Evolutionary conservation across 805 yeast species (phyloP).

Genomic region (Myxozyma neglecta): DNA sequence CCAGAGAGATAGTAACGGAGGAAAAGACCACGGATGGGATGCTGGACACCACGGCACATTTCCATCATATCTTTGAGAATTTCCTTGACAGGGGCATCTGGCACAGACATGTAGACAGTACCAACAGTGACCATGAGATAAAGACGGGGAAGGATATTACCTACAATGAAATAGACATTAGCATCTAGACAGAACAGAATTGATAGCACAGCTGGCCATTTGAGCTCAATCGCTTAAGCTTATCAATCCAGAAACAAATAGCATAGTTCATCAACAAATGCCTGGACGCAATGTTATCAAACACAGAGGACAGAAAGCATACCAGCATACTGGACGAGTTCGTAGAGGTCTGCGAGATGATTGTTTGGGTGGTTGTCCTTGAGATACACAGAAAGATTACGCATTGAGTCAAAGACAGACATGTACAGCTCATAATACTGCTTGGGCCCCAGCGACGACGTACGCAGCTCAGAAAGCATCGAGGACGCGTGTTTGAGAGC

Average conservation of each 20-base stretch:
- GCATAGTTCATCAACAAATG: background rate
- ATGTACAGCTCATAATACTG: constrained; percentile 87
- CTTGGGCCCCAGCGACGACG: constrained; percentile 75
- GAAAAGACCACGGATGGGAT: constrained; percentile 89
- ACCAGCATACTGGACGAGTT: constrained; percentile 87
- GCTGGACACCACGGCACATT: constrained; percentile 96
- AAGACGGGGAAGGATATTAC: constrained; percentile 86
- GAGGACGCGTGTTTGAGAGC: constrained; percentile 85
- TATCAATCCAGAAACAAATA: background rate
- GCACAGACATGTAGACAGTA: constrained; percentile 74
- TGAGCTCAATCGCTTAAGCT: background rate
- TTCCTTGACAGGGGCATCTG: constrained; percentile 78
- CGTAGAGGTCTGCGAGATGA: constrained; percentile 86
- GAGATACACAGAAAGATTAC: constrained; percentile 62
- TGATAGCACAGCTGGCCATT: too few species aligned
- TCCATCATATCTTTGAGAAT: constrained; percentile 95
- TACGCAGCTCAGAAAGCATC: constrained; percentile 77
- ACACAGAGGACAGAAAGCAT: constrained; percentile 2
- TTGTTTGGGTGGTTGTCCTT: constrained; percentile 65
- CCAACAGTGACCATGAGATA: constrained; percentile 96
- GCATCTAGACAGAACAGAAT: background rate
- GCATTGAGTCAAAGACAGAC: constrained; percentile 77
- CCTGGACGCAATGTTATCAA: background rate
- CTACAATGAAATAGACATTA: constrained; percentile 22
- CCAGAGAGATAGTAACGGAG: constrained; percentile 86